A percentile compares a stretch with the other conserved stretches of the same genome.
Evolutionary conservation across 257 asterid genomes (phyloP).

Genomic region (Handroanthus guayacan): DNA sequence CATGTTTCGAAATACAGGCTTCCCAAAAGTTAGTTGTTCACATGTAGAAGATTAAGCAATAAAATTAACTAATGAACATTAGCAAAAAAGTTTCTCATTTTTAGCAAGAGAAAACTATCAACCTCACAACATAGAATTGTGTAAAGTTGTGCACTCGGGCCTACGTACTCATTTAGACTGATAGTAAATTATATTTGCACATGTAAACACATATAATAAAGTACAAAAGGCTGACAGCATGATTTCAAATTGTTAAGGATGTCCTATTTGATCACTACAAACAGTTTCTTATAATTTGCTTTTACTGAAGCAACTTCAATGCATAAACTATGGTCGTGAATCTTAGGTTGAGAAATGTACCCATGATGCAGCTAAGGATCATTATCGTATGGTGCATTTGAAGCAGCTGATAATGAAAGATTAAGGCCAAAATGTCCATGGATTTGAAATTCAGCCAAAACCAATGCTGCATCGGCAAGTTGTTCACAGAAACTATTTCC

Average conservation of each 20-base stretch:
- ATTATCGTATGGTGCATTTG: constrained; percentile 63
- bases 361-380: constrained; percentile 66
- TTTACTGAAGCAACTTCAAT: constrained; percentile 8
- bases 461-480: constrained; percentile 44
- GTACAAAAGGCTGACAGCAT: background rate
- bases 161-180: background rate
- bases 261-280: background rate
- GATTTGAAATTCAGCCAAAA: constrained; percentile 52
- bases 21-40: background rate
- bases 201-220: background rate
- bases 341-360: constrained; percentile 30
- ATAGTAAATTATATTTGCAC: background rate
- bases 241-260: background rate
- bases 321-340: background rate
- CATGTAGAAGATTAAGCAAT: constrained; percentile 4
- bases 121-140: background rate
- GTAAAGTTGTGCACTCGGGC: background rate
- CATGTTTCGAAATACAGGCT: background rate
- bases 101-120: background rate
- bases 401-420: constrained; percentile 43
- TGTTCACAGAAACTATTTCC: constrained; percentile 58
- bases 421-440: constrained; percentile 52
- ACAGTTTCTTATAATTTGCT: background rate
- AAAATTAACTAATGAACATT: background rate
- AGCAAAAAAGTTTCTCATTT: background rate